A percentile compares a stretch with the other conserved stretches of the same genome.
Conservation (phyloP, 192 early-diverging fungal genomes). For the Linnemannia schmuckeri region DNA sequence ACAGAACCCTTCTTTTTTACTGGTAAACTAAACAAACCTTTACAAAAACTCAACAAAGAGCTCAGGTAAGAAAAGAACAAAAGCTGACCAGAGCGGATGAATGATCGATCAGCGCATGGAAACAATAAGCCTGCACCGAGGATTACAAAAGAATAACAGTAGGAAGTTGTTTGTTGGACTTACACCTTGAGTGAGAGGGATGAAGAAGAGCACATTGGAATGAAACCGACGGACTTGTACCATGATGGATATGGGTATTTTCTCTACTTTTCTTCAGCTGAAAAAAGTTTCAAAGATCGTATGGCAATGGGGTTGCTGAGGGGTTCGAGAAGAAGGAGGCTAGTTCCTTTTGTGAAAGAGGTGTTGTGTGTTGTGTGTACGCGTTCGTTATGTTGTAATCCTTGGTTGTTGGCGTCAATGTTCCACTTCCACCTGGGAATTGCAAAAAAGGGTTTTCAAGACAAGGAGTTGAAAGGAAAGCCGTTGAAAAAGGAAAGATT, state of each 20-base stretch:
- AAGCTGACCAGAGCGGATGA: background rate
- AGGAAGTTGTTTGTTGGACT: slow-evolving; percentile 3
- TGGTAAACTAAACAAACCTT: background rate
- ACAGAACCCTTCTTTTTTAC: background rate
- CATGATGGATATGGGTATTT: slow-evolving; percentile 11
- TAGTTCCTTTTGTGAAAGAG: too few species aligned
- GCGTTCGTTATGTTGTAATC: too few species aligned
- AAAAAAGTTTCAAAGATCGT: too few species aligned
- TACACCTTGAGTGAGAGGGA: slow-evolving; percentile 52
- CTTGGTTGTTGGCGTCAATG: too few species aligned
- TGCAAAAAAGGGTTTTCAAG: too few species aligned
- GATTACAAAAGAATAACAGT: background rate
- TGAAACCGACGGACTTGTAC: slow-evolving; percentile 43
- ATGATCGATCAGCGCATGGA: background rate
- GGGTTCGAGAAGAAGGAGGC: too few species aligned
- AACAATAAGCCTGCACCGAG: background rate
- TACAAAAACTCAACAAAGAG: background rate
- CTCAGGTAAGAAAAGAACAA: background rate
- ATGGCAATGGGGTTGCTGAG: too few species aligned
- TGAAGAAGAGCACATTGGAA: slow-evolving; percentile 47
- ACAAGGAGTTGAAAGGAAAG: too few species aligned
- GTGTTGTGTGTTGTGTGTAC: too few species aligned
- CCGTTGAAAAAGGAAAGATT: too few species aligned
- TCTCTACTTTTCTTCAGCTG: too few species aligned
- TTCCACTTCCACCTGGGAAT: too few species aligned